These are phyloP conservation scores for Ascochyta koolunga DNA, from an alignment of 2,329 filamentous ascomycete genomes.

Conservation along the genomic window DNA sequence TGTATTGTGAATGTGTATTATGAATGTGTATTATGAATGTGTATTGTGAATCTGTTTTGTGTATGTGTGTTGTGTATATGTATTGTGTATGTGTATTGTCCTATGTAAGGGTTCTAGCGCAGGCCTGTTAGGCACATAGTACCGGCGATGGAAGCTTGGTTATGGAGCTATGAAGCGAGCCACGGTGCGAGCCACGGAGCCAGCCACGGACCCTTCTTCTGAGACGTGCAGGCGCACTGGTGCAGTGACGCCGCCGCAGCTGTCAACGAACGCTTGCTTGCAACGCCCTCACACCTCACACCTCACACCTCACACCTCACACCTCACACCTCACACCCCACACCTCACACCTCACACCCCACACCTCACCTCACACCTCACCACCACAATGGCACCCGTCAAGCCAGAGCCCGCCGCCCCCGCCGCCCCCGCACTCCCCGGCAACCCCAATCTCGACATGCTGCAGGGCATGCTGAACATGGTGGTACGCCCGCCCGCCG, in stretches of 20 bases:
- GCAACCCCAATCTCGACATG: slow-evolving; percentile 47
- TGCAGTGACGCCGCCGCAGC: slow-evolving; percentile 14
- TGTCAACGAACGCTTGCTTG: slow-evolving; percentile 19
- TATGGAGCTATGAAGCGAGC: neutral
- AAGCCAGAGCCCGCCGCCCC: slow-evolving; percentile 14
- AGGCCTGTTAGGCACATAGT: neutral
- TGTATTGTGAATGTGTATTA: too few species aligned
- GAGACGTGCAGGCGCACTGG: neutral
- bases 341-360: neutral
- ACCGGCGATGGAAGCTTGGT: slow-evolving; percentile 13
- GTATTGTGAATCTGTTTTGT: too few species aligned
- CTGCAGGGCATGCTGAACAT: slow-evolving; percentile 56
- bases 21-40: too few species aligned
- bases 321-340: neutral
- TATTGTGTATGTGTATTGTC: too few species aligned
- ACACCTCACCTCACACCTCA: neutral
- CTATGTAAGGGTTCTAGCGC: slow-evolving; percentile 15
- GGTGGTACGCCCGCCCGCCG: slow-evolving; percentile 46
- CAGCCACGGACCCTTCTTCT: slow-evolving; percentile 16
- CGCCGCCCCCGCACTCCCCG: slow-evolving; percentile 20
- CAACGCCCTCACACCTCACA: neutral
- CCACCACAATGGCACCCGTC: slow-evolving; percentile 20
- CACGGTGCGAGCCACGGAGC: slow-evolving; percentile 4
- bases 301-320: neutral
- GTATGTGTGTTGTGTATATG: too few species aligned